Percentiles rank a stretch among this genome's conserved stretches.
These are phyloP conservation scores for Hyphodiscus hymeniophilus DNA, from an alignment of 495 filamentous ascomycete species.

Conservation along the genomic window DNA sequence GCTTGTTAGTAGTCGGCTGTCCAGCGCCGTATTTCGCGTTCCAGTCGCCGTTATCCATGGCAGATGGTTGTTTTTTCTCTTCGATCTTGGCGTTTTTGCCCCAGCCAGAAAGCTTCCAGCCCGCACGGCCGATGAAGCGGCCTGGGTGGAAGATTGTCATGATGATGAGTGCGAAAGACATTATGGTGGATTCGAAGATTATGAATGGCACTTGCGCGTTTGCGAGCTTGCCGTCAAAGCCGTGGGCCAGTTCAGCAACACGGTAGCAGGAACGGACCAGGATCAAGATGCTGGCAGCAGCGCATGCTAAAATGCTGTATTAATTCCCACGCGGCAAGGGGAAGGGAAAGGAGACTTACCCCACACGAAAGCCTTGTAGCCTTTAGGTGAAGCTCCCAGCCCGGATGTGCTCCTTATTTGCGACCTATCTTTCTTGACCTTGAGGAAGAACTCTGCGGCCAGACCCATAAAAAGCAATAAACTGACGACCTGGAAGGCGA, in stretches of 20 bases:
- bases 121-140: not conserved
- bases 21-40: too few relatives aligned
- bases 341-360: constrained; percentile 1
- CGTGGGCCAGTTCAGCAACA: constrained; percentile 28
- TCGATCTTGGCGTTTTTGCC: too few relatives aligned
- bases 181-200: constrained; percentile 49
- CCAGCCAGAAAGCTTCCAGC: constrained; percentile 11
- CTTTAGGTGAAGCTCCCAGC: not conserved
- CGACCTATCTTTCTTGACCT: not conserved
- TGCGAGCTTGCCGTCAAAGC: constrained; percentile 28
- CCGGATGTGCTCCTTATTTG: not conserved
- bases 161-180: constrained; percentile 35
- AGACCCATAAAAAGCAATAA: constrained; percentile 39
- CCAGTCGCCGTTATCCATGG: too few relatives aligned
- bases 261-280: constrained; percentile 28
- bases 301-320: constrained; percentile 6
- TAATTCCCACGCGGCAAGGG: not conserved
- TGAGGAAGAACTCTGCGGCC: constrained; percentile 31
- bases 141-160: constrained; percentile 37
- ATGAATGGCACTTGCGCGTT: constrained; percentile 46
- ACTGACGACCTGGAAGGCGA: constrained; percentile 47
- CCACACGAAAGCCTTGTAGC: constrained; percentile 5
- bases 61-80: too few relatives aligned
- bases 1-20: too few relatives aligned
- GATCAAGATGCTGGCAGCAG: constrained; percentile 24